Evolutionary conservation across 108 stramenopile species (phyloP).

Genomic region (Nannochloropsis gaditana): DNA sequence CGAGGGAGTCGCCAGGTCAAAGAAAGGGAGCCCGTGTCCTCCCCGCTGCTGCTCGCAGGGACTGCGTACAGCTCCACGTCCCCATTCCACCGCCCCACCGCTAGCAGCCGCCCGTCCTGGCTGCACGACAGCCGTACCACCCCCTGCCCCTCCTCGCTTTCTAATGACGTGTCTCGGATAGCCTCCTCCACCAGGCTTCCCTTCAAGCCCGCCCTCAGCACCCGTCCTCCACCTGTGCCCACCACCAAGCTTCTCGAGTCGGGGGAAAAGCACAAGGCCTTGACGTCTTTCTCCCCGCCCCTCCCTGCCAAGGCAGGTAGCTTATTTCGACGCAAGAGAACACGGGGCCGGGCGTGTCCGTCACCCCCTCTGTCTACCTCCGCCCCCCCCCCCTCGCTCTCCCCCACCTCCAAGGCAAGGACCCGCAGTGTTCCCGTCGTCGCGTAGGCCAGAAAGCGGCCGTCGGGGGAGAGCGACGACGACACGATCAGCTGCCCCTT

Average conservation of each 20-base stretch:
- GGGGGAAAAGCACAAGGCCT: neutral
- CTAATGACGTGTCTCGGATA: neutral
- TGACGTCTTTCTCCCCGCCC: neutral
- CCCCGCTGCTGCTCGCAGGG: neutral
- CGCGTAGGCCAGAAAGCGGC: neutral
- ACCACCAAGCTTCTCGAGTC: neutral
- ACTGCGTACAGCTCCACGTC: neutral
- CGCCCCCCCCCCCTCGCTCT: neutral
- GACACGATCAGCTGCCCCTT: neutral
- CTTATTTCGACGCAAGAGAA: neutral
- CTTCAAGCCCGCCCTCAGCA: neutral
- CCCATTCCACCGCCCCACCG: neutral
- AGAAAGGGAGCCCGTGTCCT: neutral
- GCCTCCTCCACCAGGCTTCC: neutral
- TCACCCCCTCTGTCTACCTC: neutral
- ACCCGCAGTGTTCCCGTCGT: neutral
- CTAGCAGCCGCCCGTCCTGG: slow-evolving; percentile 6
- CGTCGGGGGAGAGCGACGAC: neutral
- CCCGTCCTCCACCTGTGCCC: neutral
- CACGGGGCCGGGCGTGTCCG: neutral
- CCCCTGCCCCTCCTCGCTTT: neutral
- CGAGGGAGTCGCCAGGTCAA: neutral
- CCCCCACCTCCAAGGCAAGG: neutral
- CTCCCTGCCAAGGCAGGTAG: neutral
- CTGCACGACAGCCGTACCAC: neutral